Evolutionary conservation across 352 stramenopile species (phyloP).

Genomic region (Phytopythium ostracodes): DNA sequence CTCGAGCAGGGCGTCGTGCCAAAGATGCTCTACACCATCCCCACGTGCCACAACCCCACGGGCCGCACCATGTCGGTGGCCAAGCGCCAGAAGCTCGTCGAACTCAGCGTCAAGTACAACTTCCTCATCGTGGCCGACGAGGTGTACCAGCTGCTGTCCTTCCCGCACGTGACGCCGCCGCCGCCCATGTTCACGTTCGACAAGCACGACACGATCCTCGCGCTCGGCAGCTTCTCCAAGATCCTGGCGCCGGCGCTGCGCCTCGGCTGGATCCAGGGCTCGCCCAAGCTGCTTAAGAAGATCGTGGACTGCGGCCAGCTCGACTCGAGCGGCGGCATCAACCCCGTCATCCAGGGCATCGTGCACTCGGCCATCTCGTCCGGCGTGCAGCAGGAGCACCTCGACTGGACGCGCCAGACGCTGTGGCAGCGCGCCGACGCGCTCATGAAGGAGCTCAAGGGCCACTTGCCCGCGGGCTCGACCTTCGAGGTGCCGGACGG

Average conservation of each 20-base stretch:
- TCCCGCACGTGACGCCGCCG: constrained; percentile 78
- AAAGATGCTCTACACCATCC: constrained; percentile 94
- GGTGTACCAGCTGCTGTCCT: constrained; percentile 95
- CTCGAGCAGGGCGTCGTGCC: constrained; percentile 69
- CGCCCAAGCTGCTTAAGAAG: constrained; percentile 61
- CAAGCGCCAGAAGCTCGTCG: constrained; percentile 85
- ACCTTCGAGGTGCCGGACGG: constrained; percentile 81
- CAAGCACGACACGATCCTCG: constrained; percentile 74
- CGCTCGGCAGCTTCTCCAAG: constrained; percentile 94
- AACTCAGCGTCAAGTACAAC: constrained; percentile 85
- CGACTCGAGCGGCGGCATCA: constrained; percentile 91
- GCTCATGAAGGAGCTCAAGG: constrained; percentile 75
- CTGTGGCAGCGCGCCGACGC: constrained; percentile 71
- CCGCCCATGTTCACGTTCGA: constrained; percentile 85
- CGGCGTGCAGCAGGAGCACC: constrained; percentile 68
- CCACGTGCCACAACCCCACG: constrained; percentile 94
- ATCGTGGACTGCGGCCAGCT: constrained; percentile 87
- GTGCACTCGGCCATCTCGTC: constrained; percentile 69
- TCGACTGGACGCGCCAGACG: constrained; percentile 69
- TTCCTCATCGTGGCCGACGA: constrained; percentile 93
- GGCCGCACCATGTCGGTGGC: constrained; percentile 80
- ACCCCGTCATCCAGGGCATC: constrained; percentile 89
- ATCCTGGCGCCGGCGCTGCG: constrained; percentile 91
- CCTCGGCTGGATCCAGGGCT: constrained; percentile 85
- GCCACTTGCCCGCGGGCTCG: constrained; percentile 39